These are phyloP conservation scores for Dissophora ornata DNA, from an alignment of 192 early-diverging fungal genomes.

Conservation along the genomic window DNA sequence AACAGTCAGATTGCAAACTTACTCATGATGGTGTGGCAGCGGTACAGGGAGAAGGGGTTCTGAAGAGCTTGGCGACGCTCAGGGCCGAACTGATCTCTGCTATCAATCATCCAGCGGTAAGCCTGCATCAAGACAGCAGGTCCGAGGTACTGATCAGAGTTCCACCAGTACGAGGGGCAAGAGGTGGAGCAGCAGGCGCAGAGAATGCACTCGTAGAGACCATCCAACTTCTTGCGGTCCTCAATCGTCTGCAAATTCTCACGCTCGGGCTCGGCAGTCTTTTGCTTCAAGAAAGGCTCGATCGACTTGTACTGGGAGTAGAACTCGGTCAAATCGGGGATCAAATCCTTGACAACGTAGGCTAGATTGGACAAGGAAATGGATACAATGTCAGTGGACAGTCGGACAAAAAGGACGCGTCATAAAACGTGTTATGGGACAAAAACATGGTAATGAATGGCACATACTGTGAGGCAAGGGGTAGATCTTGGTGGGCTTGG, in stretches of 20 bases:
- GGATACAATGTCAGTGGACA: too few relatives aligned
- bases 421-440: too few relatives aligned
- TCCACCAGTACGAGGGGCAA: constrained; percentile 98
- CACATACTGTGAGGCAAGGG: constrained; percentile 91
- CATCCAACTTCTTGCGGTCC: constrained; percentile 95
- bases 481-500: constrained; percentile 87
- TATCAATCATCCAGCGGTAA: constrained; percentile 99
- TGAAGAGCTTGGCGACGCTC: constrained; percentile 91
- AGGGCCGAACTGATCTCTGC: constrained; percentile 89
- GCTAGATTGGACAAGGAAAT: constrained; percentile 45
- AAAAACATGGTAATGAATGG: background rate
- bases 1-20: constrained; percentile 1
- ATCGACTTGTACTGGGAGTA: constrained; percentile 99
- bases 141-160: constrained; percentile 93
- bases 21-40: constrained; percentile 99
- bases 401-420: too few relatives aligned
- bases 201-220: constrained; percentile 97
- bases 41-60: constrained; percentile 96
- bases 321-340: constrained; percentile 96
- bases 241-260: constrained; percentile 95
- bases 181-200: constrained; percentile 98
- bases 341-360: constrained; percentile 97
- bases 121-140: constrained; percentile 97
- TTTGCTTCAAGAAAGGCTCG: constrained; percentile 96
- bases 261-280: constrained; percentile 70